Conservation (phyloP, 2,329 filamentous ascomycete species). For the Chaetomium olivaceum region DNA sequence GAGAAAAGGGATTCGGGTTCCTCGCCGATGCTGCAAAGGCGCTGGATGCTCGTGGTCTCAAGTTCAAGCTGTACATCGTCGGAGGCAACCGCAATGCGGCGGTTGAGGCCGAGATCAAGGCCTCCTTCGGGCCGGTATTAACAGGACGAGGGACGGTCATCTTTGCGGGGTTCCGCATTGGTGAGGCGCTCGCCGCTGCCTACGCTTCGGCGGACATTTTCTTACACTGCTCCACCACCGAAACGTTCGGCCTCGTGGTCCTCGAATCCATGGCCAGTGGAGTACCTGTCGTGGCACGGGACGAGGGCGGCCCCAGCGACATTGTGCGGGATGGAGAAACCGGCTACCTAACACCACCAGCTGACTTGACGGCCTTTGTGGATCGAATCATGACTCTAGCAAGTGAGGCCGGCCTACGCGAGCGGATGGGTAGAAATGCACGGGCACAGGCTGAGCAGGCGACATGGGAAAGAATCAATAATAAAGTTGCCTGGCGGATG, state of each 20-base stretch:
- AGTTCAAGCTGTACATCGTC: constrained; percentile 6
- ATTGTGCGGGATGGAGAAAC: constrained; percentile 14
- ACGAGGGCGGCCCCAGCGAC: constrained; percentile 15
- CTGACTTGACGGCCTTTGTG: constrained; percentile 7
- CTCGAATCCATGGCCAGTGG: constrained; percentile 15
- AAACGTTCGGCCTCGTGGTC: constrained; percentile 15
- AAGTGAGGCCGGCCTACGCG: not conserved
- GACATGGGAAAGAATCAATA: constrained; percentile 15
- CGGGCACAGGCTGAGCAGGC: constrained; percentile 9
- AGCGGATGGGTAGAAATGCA: not conserved
- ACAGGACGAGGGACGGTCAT: not conserved
- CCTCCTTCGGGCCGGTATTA: not conserved
- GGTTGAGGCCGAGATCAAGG: constrained; percentile 11
- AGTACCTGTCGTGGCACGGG: constrained; percentile 12
- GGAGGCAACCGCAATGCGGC: constrained; percentile 10
- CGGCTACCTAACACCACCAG: constrained; percentile 7
- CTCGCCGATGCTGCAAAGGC: not conserved
- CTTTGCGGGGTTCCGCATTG: constrained; percentile 3
- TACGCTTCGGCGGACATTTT: constrained; percentile 14
- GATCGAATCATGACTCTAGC: constrained; percentile 6
- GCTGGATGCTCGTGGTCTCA: not conserved
- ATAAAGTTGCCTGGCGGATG: constrained; percentile 14
- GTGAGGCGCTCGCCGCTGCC: constrained; percentile 5
- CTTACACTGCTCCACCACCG: constrained; percentile 12
- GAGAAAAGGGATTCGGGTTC: constrained; percentile 15